A percentile compares a stretch with the other conserved stretches of the same genome.
phyloP scores from a whole-genome alignment of 805 yeast species.

The Nakazawaea wyomingensis region DNA sequence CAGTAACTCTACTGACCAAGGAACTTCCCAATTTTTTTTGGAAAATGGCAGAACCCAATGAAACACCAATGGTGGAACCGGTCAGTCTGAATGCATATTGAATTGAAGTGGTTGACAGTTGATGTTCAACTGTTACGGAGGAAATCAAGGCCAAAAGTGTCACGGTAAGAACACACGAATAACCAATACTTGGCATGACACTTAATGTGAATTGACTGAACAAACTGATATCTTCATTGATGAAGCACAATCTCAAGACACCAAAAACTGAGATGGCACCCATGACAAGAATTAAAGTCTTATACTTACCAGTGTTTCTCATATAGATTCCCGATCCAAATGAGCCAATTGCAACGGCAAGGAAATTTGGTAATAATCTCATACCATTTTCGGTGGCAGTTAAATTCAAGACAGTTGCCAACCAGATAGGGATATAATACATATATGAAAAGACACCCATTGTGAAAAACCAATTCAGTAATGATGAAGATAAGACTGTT shows the following conservation, averaged over 20 bases:
- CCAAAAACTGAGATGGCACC: constrained; percentile 44
- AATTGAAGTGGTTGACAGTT: constrained; percentile 78
- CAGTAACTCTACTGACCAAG: constrained; percentile 19
- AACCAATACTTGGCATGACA: constrained; percentile 55
- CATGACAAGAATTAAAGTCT: constrained; percentile 34
- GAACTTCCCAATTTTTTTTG: constrained; percentile 37
- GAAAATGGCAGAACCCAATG: constrained; percentile 63
- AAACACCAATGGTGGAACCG: constrained; percentile 81
- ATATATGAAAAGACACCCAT: constrained; percentile 62
- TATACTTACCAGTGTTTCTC: constrained; percentile 62
- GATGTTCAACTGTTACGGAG: constrained; percentile 59
- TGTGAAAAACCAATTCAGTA: constrained; percentile 65
- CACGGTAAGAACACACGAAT: constrained; percentile 59
- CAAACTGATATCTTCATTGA: constrained; percentile 22
- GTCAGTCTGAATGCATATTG: constrained; percentile 83
- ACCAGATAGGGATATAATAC: constrained; percentile 68
- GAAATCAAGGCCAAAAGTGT: constrained; percentile 68
- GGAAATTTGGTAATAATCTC: constrained; percentile 51
- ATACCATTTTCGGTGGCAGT: constrained; percentile 54
- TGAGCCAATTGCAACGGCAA: constrained; percentile 62
- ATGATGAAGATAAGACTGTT: constrained; percentile 59
- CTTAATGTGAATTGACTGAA: constrained; percentile 36
- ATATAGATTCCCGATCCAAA: constrained; percentile 59
- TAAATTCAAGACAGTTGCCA: constrained; percentile 46
- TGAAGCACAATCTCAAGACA: constrained; percentile 25